Conservation (phyloP, 805 yeast species). For the Candida odintsovae region DNA sequence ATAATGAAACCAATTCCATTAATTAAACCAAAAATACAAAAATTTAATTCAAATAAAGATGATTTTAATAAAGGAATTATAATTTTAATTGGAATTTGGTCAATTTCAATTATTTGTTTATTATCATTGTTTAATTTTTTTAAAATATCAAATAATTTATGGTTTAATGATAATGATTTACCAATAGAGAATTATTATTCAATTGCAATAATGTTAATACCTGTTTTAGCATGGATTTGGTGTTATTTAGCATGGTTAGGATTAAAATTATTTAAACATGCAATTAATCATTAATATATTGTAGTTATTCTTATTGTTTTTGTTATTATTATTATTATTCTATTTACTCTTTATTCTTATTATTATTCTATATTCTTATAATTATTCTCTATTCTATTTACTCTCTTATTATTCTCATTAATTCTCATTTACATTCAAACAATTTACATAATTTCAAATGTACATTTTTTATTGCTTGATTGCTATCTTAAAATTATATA, state of each 20-base stretch:
- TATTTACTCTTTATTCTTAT: too few relatives aligned
- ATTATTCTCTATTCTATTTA: too few relatives aligned
- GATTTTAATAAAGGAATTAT: background rate
- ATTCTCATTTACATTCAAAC: too few relatives aligned
- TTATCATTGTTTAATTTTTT: background rate
- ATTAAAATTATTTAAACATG: constrained; percentile 72
- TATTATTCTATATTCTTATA: too few relatives aligned
- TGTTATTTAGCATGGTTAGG: constrained; percentile 73
- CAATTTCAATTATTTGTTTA: background rate
- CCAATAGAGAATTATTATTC: constrained; percentile 35
- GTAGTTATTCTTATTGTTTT: too few relatives aligned
- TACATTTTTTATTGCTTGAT: too few relatives aligned
- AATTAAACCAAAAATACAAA: background rate
- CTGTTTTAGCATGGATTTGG: constrained; percentile 57
- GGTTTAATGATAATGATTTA: constrained; percentile 23
- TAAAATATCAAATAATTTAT: background rate
- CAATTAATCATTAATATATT: constrained; percentile 67
- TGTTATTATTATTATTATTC: too few relatives aligned
- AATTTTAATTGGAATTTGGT: background rate
- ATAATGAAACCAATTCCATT: background rate
- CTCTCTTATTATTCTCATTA: too few relatives aligned
- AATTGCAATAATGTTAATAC: constrained; percentile 26
- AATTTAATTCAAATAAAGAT: background rate
- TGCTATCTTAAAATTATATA: too few relatives aligned
- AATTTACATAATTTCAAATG: too few relatives aligned